Evolutionary conservation across 768 basidiomycete species (phyloP), one percentile per base, ranked within the genome.

Genomic region (Fibroporia radiculosa): DNA sequence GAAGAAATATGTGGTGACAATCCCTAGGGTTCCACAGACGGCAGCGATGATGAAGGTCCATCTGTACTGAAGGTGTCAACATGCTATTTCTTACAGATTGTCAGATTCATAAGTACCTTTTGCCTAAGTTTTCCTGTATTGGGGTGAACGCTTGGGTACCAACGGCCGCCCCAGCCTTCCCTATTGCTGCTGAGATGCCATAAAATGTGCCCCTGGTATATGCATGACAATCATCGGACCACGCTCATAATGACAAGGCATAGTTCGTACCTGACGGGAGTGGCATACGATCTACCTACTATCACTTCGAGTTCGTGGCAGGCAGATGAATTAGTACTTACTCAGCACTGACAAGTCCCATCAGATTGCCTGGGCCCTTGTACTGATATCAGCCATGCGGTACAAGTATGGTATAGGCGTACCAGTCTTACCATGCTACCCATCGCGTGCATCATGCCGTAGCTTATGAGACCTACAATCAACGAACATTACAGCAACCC

Each of bases 331-430:
- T 31, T 14, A 40, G 25, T 8, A 66, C 77, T 63, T 53, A 80
- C 77, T 83, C 82, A 13, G 76, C 74, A 40, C 77, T 79, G 41
- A 79, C 75, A 34, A 83, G 69, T 40, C 81, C 80, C 8, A 80
- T 60, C 77, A 83, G 82, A 53, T 85, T 74, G 18, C 84, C 84
- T 2, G 82, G 82, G 14, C 82, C 82, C 82, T 77, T 80, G 12
- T 11, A 36, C 34, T 12, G 6, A 18, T 8, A 18, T 34, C 16
- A 18, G n/a, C 31, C 18, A 7, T 50, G 31, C 48, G 52, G n/a
- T 27, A n/a, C 20, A 25, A 34, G 23, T 19, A 41, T 20, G 24
- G 48, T 19, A 11, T 26, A 26, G 16, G n/a, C 28, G 27, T 32
- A 27, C 23, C 3, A n/a, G n/a, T 55, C 64, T 34, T 55, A 75